Percentiles rank a stretch among this genome's conserved stretches.
Conservation (phyloP, 257 asterid species). For the Primulina eburnea region DNA sequence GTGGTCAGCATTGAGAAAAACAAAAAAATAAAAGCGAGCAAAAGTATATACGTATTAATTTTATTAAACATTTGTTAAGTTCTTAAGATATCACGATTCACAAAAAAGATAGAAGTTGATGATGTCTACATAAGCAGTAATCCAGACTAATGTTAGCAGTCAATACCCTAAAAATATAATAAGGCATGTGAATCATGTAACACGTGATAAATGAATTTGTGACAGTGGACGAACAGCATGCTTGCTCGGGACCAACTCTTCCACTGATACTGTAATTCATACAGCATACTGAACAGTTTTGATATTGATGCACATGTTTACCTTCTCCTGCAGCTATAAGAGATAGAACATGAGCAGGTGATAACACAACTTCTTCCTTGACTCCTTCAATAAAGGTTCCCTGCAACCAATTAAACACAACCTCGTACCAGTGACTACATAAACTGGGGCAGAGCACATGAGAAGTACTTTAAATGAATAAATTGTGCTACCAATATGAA, state of each 20-base stretch:
- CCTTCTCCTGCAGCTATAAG: constrained; percentile 99
- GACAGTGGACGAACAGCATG: background rate
- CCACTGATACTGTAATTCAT: constrained; percentile 2
- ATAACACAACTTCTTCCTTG: constrained; percentile 92
- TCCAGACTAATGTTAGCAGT: constrained; percentile 9
- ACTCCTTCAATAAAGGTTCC: constrained; percentile 98
- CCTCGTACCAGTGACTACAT: background rate
- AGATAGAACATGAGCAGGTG: constrained; percentile 99
- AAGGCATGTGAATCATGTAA: constrained; percentile 3
- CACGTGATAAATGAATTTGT: background rate
- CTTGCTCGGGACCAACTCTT: constrained; percentile 1
- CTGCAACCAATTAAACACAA: constrained; percentile 38
- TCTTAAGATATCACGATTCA: constrained; percentile 10
- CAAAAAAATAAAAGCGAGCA: background rate
- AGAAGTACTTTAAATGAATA: constrained; percentile 12
- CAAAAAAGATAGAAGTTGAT: constrained; percentile 7
- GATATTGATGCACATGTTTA: constrained; percentile 26
- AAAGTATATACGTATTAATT: constrained; percentile 9
- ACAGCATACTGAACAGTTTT: constrained; percentile 2
- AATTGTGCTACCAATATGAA: background rate
- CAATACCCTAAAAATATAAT: background rate
- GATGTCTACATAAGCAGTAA: constrained; percentile 15
- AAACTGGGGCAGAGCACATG: constrained; percentile 7
- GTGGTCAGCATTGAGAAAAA: constrained; percentile 32
- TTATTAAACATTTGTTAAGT: constrained; percentile 3